Evolutionary conservation across 805 yeast genomes (phyloP).

Genomic region (Ogataea salicorniae): DNA sequence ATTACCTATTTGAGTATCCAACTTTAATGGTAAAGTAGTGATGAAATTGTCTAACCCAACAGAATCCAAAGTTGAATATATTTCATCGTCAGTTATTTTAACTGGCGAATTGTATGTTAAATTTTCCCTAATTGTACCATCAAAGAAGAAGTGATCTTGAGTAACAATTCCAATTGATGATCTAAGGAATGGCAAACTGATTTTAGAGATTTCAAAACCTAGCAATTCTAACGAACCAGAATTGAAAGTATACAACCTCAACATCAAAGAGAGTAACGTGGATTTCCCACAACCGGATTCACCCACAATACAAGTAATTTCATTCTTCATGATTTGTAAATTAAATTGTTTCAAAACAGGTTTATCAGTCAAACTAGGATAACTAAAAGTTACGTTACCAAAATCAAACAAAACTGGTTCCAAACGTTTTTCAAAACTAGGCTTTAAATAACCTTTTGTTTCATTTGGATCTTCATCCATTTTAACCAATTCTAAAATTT

Average conservation of each 20-base stretch:
- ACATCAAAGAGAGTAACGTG: slow-evolving; percentile 55
- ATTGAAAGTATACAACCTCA: slow-evolving; percentile 43
- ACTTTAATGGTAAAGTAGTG: slow-evolving; percentile 46
- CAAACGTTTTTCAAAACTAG: slow-evolving; percentile 12
- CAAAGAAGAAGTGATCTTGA: slow-evolving; percentile 68
- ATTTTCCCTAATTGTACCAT: slow-evolving; percentile 70
- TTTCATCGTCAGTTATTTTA: slow-evolving; percentile 23
- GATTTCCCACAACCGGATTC: slow-evolving; percentile 92
- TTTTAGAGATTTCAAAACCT: slow-evolving; percentile 40
- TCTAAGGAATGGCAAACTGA: slow-evolving; percentile 48
- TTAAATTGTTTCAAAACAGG: slow-evolving; percentile 38
- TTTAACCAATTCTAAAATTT: slow-evolving; percentile 39
- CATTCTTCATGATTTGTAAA: slow-evolving; percentile 39
- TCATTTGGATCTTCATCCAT: slow-evolving; percentile 34
- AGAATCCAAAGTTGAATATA: slow-evolving; percentile 35
- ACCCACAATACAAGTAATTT: slow-evolving; percentile 69
- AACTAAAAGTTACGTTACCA: slow-evolving; percentile 43
- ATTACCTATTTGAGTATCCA: slow-evolving; percentile 56
- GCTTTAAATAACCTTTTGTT: slow-evolving; percentile 31
- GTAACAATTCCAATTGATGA: slow-evolving; percentile 60
- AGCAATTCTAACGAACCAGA: slow-evolving; percentile 37
- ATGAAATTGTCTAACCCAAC: slow-evolving; percentile 56
- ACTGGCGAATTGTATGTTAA: slow-evolving; percentile 51
- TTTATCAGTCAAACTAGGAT: slow-evolving; percentile 29
- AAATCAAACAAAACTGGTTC: slow-evolving; percentile 33